Conservation (phyloP, 1,284 basidiomycete genomes). For the Caloboletus firmus region DNA sequence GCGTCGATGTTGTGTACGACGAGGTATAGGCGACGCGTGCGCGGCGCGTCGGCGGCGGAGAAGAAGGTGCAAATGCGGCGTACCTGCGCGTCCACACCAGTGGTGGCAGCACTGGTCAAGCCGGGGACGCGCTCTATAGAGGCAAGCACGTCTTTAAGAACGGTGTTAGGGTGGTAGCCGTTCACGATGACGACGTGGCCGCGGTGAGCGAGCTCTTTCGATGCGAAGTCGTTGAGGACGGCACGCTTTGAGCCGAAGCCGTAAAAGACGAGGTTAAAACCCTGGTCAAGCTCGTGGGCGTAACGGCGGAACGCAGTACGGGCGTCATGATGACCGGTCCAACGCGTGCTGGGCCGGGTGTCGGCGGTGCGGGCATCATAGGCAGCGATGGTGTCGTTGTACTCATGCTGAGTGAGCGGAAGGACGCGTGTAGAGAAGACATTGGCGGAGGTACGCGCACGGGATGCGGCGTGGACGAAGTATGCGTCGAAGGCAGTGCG, state of each 20-base stretch:
- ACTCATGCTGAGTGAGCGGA: slow-evolving; percentile 66
- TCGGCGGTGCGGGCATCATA: slow-evolving; percentile 30
- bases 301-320: slow-evolving; percentile 60
- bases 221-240: slow-evolving; percentile 73
- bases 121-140: slow-evolving; percentile 66
- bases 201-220: slow-evolving; percentile 47
- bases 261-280: slow-evolving; percentile 85
- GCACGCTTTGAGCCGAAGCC: slow-evolving; percentile 84
- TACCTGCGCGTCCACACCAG: slow-evolving; percentile 57
- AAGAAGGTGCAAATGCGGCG: slow-evolving; percentile 67
- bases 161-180: slow-evolving; percentile 71
- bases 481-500: slow-evolving; percentile 79
- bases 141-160: slow-evolving; percentile 67
- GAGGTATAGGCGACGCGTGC: slow-evolving; percentile 60
- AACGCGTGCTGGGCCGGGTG: slow-evolving; percentile 31
- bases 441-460: slow-evolving; percentile 70
- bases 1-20: slow-evolving; percentile 89
- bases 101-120: slow-evolving; percentile 41
- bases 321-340: slow-evolving; percentile 32
- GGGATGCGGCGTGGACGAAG: slow-evolving; percentile 65
- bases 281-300: slow-evolving; percentile 69
- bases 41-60: slow-evolving; percentile 34
- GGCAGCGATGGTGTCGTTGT: slow-evolving; percentile 48
- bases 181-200: slow-evolving; percentile 82
- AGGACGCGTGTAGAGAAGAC: slow-evolving; percentile 72